Evolutionary conservation across 1,139 yeast genomes (phyloP), one percentile per base, ranked within the genome.

Genomic region (Magnusiomyces paraingens): DNA sequence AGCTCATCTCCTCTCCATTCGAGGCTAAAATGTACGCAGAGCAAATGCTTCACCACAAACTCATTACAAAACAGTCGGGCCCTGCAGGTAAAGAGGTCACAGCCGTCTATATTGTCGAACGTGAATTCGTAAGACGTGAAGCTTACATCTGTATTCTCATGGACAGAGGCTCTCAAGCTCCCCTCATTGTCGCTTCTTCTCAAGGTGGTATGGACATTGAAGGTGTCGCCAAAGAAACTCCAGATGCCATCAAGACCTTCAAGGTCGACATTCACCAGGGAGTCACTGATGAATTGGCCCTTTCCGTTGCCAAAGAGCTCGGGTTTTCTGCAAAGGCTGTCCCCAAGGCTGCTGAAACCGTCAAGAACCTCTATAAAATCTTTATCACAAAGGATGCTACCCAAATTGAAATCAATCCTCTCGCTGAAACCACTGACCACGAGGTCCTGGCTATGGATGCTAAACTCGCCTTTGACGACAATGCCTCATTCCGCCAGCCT

Each of bases 171-270:
- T 79, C 85, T 61, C 96, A 91, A 75, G 78, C 82, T 64, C 96
- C 98, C 59, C 79, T 93, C 76, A 88, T 93, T 70, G 96, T 93
- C 62, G 97, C 96, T 50, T 89, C 97, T 41, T 78, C 95, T 62
- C 95, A 93, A 77, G 99, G 99, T 78, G 99, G 99, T 79, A 91
- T 94, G 96, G 97, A 93, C 75, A 94, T 93, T 69, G 99, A 93
- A 79, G 96, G 95, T 72, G 98, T 94, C 63, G 99, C 99, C 58
- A 86, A 86, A 64, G 83, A 80, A 65, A 86, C 82, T 74, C 99
- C 99, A 55, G 82, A 81, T 57, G 96, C 96, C 64, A 94, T 93
- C 77, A 86, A 89, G 77, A 84, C 94, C 62, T 89, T 84, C 81
- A 79, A 86, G 63, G 83, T 93, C 57, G 84, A 84, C 62, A 79